Evolutionary conservation across 805 yeast species (phyloP).

Genomic region (Saccharomycopsis sp.): DNA sequence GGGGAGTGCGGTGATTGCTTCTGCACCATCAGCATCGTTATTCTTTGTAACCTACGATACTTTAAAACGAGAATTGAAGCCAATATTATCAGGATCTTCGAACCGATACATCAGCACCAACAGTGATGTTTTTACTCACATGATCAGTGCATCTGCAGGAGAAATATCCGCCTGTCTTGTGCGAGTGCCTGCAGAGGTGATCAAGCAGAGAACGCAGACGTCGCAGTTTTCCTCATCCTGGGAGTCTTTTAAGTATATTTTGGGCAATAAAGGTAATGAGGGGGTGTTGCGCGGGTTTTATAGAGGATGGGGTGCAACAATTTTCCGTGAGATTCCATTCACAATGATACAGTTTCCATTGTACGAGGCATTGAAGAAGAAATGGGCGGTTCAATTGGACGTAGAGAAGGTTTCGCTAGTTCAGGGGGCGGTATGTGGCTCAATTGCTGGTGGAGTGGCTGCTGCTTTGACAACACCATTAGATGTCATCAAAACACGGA

Average conservation of each 20-base stretch:
- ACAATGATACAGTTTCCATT: conserved; percentile 93
- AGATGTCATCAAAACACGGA: conserved; percentile 74
- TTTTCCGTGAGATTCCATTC: conserved; percentile 93
- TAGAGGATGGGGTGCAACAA: conserved; percentile 90
- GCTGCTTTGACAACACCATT: conserved; percentile 79
- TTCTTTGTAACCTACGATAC: conserved; percentile 83
- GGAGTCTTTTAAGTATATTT: conserved; percentile 57
- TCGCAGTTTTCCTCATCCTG: conserved; percentile 48
- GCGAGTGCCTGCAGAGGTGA: conserved; percentile 94
- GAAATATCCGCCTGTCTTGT: conserved; percentile 91
- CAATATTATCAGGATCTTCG: conserved; percentile 27
- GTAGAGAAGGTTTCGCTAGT: conserved; percentile 45
- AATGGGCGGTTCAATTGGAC: conserved; percentile 36
- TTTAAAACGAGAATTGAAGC: conserved; percentile 44
- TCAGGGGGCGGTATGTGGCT: conserved; percentile 81
- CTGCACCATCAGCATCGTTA: conserved; percentile 82
- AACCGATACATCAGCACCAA: conserved; percentile 23
- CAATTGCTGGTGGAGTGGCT: conserved; percentile 78
- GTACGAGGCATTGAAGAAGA: conserved; percentile 72
- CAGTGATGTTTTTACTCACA: conserved; percentile 50
- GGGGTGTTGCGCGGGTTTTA: conserved; percentile 75
- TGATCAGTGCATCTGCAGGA: conserved; percentile 84
- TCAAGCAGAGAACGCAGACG: conserved; percentile 92
- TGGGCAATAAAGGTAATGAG: conserved; percentile 65
- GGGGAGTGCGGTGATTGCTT: conserved; percentile 89